Evolutionary conservation across 352 stramenopile species (phyloP), one percentile per base, ranked within the genome.

Genomic region (Phytopythium mirpurense): DNA sequence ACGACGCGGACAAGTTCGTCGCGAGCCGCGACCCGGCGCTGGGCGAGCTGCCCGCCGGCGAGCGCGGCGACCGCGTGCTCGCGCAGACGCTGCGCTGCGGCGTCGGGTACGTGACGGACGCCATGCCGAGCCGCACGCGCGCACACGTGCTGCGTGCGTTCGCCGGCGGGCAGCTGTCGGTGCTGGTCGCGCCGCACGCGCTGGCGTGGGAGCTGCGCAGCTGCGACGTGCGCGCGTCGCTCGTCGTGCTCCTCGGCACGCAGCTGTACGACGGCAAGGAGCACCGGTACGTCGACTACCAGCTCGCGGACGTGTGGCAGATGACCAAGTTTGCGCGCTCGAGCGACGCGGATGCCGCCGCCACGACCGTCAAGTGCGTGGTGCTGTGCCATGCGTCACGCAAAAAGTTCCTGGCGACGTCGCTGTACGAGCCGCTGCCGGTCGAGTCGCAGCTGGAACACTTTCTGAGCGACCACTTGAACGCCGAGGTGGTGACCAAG

Each of bases 401-500:
- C 70, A 99, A 99, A 63, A 96, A 98, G 57, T 98, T 98, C 57
- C 90, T 99, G 46, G 97, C 98, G 26, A 98, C 98, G 62, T 96
- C 99, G 54, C 62, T 99, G n/a, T 98, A 99, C 67, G 97, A 99
- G 35, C 96, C 97, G 11, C 68, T 99, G n/a, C 97, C 98, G 4
- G 94, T 99, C 35, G 98, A 99, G 77, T 98, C 90, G 47, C 96
- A 99, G 66, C 72, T 99, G 8, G 96, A 99, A 68, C 92, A 98
- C 59, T 97, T 97, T 58, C 63, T 99, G 55, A 97, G 96, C 59
- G 97, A 99, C 68, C 95, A 99, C 67, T 84, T 99, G 29, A 99
- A 99, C 60, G 97, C 97, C 15, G 98, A 99, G 63, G 97, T 99
- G 65, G 97, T 99, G 24, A 98, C 94, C 0, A 97, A 98, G 68